phyloP scores from a whole-genome alignment of 139 green algal species.

The Auxenochlorella pyrenoidosa region DNA sequence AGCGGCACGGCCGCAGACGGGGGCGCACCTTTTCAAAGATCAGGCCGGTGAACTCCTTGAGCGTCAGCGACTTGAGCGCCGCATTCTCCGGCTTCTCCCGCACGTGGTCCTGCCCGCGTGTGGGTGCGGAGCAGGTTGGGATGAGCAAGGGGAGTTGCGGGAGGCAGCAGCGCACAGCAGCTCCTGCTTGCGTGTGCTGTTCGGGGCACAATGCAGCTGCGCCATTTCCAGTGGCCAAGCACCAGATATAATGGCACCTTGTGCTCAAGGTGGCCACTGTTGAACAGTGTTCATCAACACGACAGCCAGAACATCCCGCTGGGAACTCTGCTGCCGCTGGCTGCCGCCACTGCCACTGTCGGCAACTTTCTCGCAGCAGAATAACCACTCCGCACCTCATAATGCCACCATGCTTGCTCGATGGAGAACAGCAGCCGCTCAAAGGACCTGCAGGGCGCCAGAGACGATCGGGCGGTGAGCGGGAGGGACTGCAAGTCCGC shows the following conservation, averaged over 20 bases:
- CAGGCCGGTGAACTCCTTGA: slow-evolving; percentile 76
- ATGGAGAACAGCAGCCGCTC: slow-evolving; percentile 94
- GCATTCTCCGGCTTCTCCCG: slow-evolving; percentile 34
- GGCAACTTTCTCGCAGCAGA: neutral
- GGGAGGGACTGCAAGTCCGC: neutral
- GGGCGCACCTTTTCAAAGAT: slow-evolving; percentile 66
- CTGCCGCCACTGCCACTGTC: neutral
- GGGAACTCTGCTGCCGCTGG: no score
- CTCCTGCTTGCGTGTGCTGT: no score
- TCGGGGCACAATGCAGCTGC: no score
- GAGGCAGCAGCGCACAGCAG: neutral
- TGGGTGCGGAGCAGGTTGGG: no score
- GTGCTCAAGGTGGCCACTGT: no score
- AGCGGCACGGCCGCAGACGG: neutral
- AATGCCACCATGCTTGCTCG: slow-evolving; percentile 97
- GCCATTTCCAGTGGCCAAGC: no score
- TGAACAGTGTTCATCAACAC: no score
- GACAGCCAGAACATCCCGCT: no score
- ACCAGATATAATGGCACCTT: no score
- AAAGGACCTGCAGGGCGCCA: slow-evolving; percentile 67
- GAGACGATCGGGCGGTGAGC: neutral
- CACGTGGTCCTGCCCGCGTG: slow-evolving; percentile 42
- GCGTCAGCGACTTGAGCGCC: slow-evolving; percentile 27
- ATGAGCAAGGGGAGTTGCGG: neutral
- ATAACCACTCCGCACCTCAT: slow-evolving; percentile 79